Percentiles rank a stretch among this genome's conserved stretches.
Evolutionary conservation across 2,329 filamentous ascomycete genomes (phyloP).

Genomic region (Fusarium agapanthi): DNA sequence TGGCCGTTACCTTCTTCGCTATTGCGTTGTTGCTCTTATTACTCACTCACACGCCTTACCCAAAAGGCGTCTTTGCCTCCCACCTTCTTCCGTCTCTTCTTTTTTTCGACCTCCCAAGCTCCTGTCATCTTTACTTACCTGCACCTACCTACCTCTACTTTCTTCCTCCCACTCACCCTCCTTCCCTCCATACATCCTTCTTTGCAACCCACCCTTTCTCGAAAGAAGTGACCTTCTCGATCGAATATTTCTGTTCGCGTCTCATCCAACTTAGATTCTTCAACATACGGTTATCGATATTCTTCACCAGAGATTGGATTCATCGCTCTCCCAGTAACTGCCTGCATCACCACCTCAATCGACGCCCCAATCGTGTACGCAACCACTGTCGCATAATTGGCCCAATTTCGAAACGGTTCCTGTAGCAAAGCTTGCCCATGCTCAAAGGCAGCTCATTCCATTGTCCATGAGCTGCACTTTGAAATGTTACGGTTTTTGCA

Average conservation of each 20-base stretch:
- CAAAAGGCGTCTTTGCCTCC: slow-evolving; percentile 42
- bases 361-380: slow-evolving; percentile 36
- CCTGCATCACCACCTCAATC: slow-evolving; percentile 20
- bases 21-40: slow-evolving; percentile 36
- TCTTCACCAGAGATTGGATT: neutral
- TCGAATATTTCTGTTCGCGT: slow-evolving; percentile 14
- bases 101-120: slow-evolving; percentile 31
- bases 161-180: slow-evolving; percentile 22
- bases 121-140: slow-evolving; percentile 31
- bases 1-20: slow-evolving; percentile 26
- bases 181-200: slow-evolving; percentile 23
- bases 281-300: slow-evolving; percentile 8
- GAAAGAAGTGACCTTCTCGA: slow-evolving; percentile 9
- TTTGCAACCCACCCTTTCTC: slow-evolving; percentile 27
- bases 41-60: slow-evolving; percentile 40
- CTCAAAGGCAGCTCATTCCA: slow-evolving; percentile 33
- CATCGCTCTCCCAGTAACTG: slow-evolving; percentile 4
- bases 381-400: slow-evolving; percentile 32
- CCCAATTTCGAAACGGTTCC: slow-evolving; percentile 39
- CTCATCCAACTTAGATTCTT: slow-evolving; percentile 11
- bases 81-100: slow-evolving; percentile 40
- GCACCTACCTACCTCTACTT: slow-evolving; percentile 19
- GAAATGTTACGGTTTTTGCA: slow-evolving; percentile 38
- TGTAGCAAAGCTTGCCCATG: slow-evolving; percentile 41
- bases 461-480: slow-evolving; percentile 36